phyloP scores from a whole-genome alignment of 73 alveolate species.

The Paramecium caudatum region DNA sequence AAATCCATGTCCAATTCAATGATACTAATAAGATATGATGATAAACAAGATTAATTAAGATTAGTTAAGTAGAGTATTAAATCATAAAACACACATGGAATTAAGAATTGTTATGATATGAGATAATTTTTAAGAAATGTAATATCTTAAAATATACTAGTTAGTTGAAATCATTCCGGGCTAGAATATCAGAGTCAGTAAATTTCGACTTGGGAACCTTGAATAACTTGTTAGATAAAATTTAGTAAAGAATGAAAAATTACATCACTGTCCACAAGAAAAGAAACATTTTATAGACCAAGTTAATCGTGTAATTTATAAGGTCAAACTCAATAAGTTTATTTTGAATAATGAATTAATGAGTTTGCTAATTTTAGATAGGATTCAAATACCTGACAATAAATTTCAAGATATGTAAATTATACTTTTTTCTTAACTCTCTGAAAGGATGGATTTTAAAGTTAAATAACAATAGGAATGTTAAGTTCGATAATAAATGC shows the following conservation, averaged over 20 bases:
- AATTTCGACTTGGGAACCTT: no score
- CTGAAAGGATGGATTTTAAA: no score
- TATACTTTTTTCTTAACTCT: not conserved
- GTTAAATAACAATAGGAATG: no score
- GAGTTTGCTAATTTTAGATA: conserved; percentile 14
- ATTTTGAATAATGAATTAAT: conserved; percentile 35
- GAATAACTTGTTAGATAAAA: no score
- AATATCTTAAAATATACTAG: not conserved
- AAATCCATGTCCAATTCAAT: not conserved
- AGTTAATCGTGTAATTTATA: not conserved
- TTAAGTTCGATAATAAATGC: no score
- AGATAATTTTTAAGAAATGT: conserved; percentile 51
- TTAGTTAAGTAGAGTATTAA: not conserved
- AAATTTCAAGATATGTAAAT: not conserved
- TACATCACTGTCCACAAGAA: no score
- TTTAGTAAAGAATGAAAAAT: no score
- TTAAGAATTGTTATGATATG: conserved; percentile 8
- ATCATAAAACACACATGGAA: not conserved
- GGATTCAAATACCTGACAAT: not conserved
- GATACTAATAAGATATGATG: not conserved
- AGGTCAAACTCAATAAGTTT: conserved; percentile 31
- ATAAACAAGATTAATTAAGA: conserved; percentile 1
- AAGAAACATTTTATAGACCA: not conserved
- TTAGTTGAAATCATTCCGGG: no score
- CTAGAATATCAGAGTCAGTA: no score